Evolutionary conservation across 176 grass and related monocot species (phyloP), one percentile per base, ranked within the genome.

Genomic region (Cocos nucifera): DNA sequence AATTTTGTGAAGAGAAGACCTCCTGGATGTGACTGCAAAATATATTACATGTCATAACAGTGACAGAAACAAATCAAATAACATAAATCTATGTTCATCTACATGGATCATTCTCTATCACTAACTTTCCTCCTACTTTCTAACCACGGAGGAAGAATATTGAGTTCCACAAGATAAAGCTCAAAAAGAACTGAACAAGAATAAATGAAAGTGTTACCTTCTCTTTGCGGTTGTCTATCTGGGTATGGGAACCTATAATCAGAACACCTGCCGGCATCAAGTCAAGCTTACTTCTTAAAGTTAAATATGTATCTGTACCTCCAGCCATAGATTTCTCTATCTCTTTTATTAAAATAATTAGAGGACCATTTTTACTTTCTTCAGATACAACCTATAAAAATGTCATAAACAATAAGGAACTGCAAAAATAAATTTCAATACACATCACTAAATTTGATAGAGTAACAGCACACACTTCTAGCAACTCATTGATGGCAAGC

Each of bases 1-100:
- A 97, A 97, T 75, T 97, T 97, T 12, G 92, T 91, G 77, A 97
- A 97, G 69, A 97, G 78, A 75, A 97, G 86, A 48, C 91, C 91
- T 74, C 92, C 92, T 78, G 92, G 87, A 80, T 97, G 92, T 51
- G 87, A 75, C 92, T 97, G 77, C 25, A 17, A 25, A 26, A 32
- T 12, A 17, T 28, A 35, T 26, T 39, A 51, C 44, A 63, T 17
- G 15, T 26, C 17, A 22, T 15, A 16, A 48, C 63, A 65, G 9
- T 12, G 16, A n/a, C 16, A 50, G 6, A 27, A 53, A 22, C 5
- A 65, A 65, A 23, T 9, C 21, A 15, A 17, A 52, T 52, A 8
- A 51, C 14, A 44, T 14, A 44, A 12, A 44, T 44, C 35, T 44
- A 44, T 2, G 35, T 44, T 44, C 35, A 44, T 9, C 35, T 44